Base-by-base conservation (phyloP, 495 filamentous ascomycete genomes). In the Lepraria neglecta region DNA sequence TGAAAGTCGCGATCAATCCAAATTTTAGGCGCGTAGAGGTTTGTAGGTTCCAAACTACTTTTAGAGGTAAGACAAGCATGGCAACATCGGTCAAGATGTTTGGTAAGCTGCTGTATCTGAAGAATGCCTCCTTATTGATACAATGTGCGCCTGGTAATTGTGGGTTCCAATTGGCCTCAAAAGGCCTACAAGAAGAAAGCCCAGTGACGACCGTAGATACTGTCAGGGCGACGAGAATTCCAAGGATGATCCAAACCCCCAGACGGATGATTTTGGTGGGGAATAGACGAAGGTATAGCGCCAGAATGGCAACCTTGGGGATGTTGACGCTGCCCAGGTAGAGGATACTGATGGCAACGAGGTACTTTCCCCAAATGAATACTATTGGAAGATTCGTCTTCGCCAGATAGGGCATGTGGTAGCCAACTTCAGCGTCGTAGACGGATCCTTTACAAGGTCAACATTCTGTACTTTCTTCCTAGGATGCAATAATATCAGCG, bases 71-170 rank as follows among this genome's bases (percentile, higher is more conserved):
- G 28, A 68, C 33, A 6, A 74, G 30, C 15, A 74, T 64, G 2
- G 59, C 54, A 0, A 72, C 17, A 59, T 74, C 71, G n/a, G 67
- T 68, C 27, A 73, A 12, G 27, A 74, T 72, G 59, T 72, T 72
- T 17, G 70, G 63, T 1, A 74, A 31, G 11, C 60, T 62, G 19
- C 35, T 52, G 57, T 63, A 73, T 7, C 57, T 42, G 43, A 62
- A 71, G 12, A 64, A 58, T 1, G 52, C 40, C 17, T 67, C 28
- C 30, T 59, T 64, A 47, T 71, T 43, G 9, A 69, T 24, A 50
- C 71, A 74, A 44, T 57, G 61, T 3, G 28, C 52, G 1, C n/a
- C 24, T 1, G 10, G 42, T 2, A 54, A 27, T 6, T 9, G 38
- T 14, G 35, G 31, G 33, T 66, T 52, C 59, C 63, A 69, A 17